Evolutionary conservation across 2,329 filamentous ascomycete genomes (phyloP), one percentile per base, ranked within the genome.

Genomic region (Chrysoporthe austroafricana): DNA sequence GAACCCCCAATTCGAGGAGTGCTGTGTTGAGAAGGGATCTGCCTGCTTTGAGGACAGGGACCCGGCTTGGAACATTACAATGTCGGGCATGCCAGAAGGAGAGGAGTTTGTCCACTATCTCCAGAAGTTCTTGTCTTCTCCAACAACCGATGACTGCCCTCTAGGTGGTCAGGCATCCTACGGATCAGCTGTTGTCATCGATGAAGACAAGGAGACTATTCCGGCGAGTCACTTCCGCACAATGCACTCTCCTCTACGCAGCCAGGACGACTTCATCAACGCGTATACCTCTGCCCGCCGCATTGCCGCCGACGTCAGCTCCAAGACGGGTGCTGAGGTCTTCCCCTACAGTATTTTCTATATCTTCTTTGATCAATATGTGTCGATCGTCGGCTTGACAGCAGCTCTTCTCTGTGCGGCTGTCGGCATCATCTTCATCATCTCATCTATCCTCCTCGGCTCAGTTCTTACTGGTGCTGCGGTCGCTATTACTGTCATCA

Each of bases 291-390:
- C 95, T 1, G 96, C 96, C 3, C 91, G 95, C 21, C 92, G 96
- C 69, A 97, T 99, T 70, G 90, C 95, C 0, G 81, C 88, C 14
- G 90, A 91, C 39, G 90, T 99, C 63, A 90, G 86, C 16, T 79
- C 86, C 64, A 84, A 86, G 63, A 94, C 94, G 4, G 87, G 89
- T 5, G 88, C 92, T 32, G 90, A 96, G 34, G 90, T 99, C 3
- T 99, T 99, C 84, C 93, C 96, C 0, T 99, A 99, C 82, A 96
- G 93, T 73, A 90, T 97, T 69, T 97, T 97, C 78, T 99, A 99
- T 82, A 94, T 99, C 77, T 99, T 98, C 86, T 99, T 99, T 77
- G 96, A 99, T 77, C 96, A 98, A 77, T 99, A 99, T 76, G 86
- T 93, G 6, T 88, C 87, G 67, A 98, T 99, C 70, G 88, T 97